Evolutionary conservation across 768 basidiomycete genomes (phyloP).

Genomic region (Collybia mongolica): DNA sequence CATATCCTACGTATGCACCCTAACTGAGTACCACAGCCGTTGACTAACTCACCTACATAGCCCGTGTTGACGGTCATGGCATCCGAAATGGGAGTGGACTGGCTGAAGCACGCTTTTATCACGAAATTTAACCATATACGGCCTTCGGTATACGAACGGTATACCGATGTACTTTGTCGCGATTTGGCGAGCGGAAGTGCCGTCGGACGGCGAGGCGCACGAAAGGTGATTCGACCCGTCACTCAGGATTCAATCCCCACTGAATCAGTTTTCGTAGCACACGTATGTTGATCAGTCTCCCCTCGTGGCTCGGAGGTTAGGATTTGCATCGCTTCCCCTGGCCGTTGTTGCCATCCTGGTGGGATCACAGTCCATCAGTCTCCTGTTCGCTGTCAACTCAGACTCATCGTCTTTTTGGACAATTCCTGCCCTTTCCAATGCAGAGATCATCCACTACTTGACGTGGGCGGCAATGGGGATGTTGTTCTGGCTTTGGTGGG

Average conservation of each 20-base stretch:
- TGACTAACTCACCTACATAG: conserved; percentile 34
- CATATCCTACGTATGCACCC: conserved; percentile 77
- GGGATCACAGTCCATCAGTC: conserved; percentile 65
- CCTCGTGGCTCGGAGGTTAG: conserved; percentile 87
- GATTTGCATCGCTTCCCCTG: conserved; percentile 90
- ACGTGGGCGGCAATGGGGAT: conserved; percentile 68
- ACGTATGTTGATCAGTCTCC: conserved; percentile 95
- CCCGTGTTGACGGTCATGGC: conserved; percentile 89
- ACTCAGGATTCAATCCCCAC: not conserved
- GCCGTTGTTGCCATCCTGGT: conserved; percentile 81
- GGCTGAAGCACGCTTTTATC: conserved; percentile 99
- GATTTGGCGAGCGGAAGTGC: conserved; percentile 84
- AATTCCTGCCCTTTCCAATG: conserved; percentile 40
- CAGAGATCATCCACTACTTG: conserved; percentile 48
- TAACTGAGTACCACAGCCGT: not conserved
- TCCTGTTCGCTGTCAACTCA: conserved; percentile 54
- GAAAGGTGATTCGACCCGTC: conserved; percentile 51
- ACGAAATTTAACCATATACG: conserved; percentile 99
- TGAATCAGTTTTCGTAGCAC: conserved; percentile 47
- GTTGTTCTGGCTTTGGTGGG: conserved; percentile 84
- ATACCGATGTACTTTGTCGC: conserved; percentile 91
- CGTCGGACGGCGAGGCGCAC: conserved; percentile 60
- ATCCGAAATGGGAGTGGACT: conserved; percentile 95
- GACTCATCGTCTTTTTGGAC: conserved; percentile 45
- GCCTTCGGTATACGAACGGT: conserved; percentile 92